A percentile compares a stretch with the other conserved stretches of the same genome.
Evolutionary conservation across 106 monocot genomes (phyloP).

Genomic region (Apostasia ramifera): DNA sequence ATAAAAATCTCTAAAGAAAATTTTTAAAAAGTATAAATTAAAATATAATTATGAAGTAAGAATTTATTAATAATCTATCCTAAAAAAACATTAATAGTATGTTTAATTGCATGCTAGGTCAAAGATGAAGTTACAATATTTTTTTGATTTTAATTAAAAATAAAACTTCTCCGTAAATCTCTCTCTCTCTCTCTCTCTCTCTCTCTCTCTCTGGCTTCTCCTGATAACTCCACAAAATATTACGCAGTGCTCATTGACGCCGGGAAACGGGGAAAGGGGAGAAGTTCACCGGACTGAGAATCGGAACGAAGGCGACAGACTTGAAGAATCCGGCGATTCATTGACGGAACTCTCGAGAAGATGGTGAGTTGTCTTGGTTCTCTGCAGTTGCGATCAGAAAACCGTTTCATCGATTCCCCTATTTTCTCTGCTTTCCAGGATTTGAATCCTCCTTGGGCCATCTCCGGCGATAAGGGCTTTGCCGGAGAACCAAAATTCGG

Average conservation of each 20-base stretch:
- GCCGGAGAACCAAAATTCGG: background rate
- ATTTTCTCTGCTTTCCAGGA: background rate
- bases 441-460: background rate
- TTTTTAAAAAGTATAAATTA: too few species aligned
- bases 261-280: background rate
- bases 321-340: conserved; percentile 1
- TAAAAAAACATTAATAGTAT: too few species aligned
- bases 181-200: too few species aligned
- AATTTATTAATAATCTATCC: too few species aligned
- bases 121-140: too few species aligned
- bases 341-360: background rate
- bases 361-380: background rate
- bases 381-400: background rate
- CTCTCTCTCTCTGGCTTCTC: background rate
- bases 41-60: too few species aligned
- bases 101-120: too few species aligned
- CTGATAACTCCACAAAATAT: background rate
- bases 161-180: too few species aligned
- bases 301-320: too few species aligned
- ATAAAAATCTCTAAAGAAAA: too few species aligned
- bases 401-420: background rate
- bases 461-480: background rate
- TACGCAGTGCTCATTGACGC: background rate
- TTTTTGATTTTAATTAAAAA: too few species aligned
- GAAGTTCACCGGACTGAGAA: too few species aligned